These are phyloP conservation scores for Nyssa sinensis DNA, from an alignment of 148 eudicot genomes.

Conservation along the genomic window DNA sequence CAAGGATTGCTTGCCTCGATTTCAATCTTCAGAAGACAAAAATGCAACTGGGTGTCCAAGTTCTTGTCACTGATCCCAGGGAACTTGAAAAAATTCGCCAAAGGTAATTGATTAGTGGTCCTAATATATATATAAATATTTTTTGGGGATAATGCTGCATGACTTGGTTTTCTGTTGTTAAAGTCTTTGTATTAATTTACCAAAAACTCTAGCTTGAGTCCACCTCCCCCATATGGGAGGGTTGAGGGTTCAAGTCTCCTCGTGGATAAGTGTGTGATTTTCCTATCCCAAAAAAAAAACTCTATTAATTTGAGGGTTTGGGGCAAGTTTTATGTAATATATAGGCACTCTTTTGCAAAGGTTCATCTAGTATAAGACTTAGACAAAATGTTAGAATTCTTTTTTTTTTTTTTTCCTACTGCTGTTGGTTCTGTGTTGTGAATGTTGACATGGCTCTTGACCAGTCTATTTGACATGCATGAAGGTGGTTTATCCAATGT, in stretches of 20 bases:
- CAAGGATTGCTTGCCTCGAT: constrained; percentile 93
- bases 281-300: no score
- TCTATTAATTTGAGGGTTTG: no score
- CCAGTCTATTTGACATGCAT: background rate
- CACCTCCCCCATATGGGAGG: no score
- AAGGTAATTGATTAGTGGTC: constrained; percentile 41
- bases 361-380: background rate
- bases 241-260: background rate
- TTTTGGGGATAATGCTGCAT: background rate
- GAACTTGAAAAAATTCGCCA: constrained; percentile 98
- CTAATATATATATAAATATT: no score
- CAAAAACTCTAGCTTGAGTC: no score
- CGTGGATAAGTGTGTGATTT: background rate
- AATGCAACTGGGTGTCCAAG: constrained; percentile 98
- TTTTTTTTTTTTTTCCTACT: background rate
- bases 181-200: background rate
- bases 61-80: constrained; percentile 86
- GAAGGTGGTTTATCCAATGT: background rate
- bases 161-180: background rate
- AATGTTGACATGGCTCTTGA: background rate
- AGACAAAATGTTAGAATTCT: background rate
- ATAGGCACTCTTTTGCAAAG: background rate
- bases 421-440: background rate
- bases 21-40: constrained; percentile 95
- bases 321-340: no score